Evolutionary conservation across 2,329 filamentous ascomycete species (phyloP).

Genomic region (Karstenula rhodostoma): DNA sequence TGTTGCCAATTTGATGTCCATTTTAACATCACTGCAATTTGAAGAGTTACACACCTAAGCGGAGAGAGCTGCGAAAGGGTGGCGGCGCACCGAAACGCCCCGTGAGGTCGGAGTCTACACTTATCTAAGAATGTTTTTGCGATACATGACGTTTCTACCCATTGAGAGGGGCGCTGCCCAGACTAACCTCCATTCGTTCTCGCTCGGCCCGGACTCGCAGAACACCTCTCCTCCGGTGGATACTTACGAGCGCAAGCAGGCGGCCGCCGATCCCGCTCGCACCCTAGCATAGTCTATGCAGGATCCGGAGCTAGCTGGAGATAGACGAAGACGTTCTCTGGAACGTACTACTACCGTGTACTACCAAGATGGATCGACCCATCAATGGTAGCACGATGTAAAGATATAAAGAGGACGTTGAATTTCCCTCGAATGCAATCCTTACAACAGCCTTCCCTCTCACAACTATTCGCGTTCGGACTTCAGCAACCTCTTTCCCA

Average conservation of each 20-base stretch:
- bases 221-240: neutral
- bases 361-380: neutral
- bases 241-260: neutral
- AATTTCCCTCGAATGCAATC: neutral
- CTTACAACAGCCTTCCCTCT: neutral
- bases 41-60: too few relatives aligned
- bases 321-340: neutral
- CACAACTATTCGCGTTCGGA: neutral
- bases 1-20: neutral
- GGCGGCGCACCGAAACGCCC: too few relatives aligned
- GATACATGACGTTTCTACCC: neutral
- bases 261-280: neutral
- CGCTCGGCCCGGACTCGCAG: neutral
- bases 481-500: neutral
- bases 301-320: neutral
- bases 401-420: neutral
- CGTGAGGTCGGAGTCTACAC: too few relatives aligned
- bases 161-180: neutral
- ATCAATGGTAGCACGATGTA: neutral
- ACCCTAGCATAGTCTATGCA: neutral
- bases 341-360: neutral
- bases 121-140: neutral
- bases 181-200: neutral
- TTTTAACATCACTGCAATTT: neutral
- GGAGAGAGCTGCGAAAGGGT: too few relatives aligned